A percentile compares a stretch with the other conserved stretches of the same genome.
phyloP scores from a whole-genome alignment of 1,139 yeast species.

The Geotrichum candidum region DNA sequence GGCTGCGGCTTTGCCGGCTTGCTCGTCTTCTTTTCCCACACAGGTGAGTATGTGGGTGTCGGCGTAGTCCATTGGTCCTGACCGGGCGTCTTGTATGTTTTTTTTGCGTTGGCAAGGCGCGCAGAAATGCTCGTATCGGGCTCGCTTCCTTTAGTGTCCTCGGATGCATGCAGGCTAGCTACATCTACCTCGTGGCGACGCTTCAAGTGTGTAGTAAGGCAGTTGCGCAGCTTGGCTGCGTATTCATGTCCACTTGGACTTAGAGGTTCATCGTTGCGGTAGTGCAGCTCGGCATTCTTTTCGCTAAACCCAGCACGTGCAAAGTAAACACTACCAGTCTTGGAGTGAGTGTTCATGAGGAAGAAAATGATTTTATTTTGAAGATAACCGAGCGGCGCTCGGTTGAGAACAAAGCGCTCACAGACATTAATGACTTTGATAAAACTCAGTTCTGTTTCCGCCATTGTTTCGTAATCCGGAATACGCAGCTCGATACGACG shows the following conservation, averaged over 20 bases:
- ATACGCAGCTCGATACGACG: conserved; percentile 41
- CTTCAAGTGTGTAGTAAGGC: conserved; percentile 38
- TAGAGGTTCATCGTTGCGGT: conserved; percentile 36
- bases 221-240: conserved; percentile 37
- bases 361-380: conserved; percentile 85
- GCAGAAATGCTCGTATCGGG: not conserved
- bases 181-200: conserved; percentile 18
- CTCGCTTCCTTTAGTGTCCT: not conserved
- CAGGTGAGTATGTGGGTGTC: conserved; percentile 16
- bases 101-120: conserved; percentile 17
- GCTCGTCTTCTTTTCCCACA: conserved; percentile 31
- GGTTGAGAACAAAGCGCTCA: conserved; percentile 73
- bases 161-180: not conserved
- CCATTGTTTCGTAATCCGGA: conserved; percentile 44
- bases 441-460: conserved; percentile 53
- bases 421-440: conserved; percentile 86
- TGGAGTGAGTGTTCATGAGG: conserved; percentile 79
- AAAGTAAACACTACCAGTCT: conserved; percentile 80
- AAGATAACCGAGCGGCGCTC: conserved; percentile 79
- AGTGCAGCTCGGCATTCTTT: conserved; percentile 25
- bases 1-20: conserved; percentile 9
- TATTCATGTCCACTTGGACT: conserved; percentile 36
- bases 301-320: conserved; percentile 50
- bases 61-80: conserved; percentile 18
- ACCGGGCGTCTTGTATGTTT: conserved; percentile 11